A percentile compares a stretch with the other conserved stretches of the same genome.
These are phyloP conservation scores for Cytospora schulzeri DNA, from an alignment of 2,329 filamentous ascomycete species.

Conservation along the genomic window DNA sequence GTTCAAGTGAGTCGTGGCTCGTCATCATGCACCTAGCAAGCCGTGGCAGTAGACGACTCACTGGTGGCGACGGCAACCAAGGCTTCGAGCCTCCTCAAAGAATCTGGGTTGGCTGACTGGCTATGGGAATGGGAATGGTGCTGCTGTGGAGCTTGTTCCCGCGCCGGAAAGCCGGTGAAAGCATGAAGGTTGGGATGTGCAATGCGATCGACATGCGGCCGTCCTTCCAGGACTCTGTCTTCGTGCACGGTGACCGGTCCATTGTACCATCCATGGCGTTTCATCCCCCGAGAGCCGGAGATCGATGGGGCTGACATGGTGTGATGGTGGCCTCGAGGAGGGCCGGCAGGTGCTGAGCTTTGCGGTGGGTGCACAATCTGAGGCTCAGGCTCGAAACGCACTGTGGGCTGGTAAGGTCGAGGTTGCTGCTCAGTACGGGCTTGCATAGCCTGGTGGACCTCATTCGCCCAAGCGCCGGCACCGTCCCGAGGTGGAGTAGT, in stretches of 20 bases:
- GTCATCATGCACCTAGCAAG: constrained; percentile 25
- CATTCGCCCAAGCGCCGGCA: constrained; percentile 58
- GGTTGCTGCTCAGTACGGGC: constrained; percentile 53
- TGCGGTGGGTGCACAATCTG: constrained; percentile 36
- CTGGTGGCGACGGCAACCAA: constrained; percentile 67
- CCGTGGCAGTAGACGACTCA: constrained; percentile 43
- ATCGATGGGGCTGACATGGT: constrained; percentile 62
- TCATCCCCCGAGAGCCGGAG: constrained; percentile 59
- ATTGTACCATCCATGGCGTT: constrained; percentile 75
- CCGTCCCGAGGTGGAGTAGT: constrained; percentile 50
- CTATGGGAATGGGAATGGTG: constrained; percentile 35
- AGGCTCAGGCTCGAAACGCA: constrained; percentile 57
- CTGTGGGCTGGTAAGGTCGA: constrained; percentile 48
- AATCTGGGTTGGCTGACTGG: constrained; percentile 41
- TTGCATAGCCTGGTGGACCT: constrained; percentile 57
- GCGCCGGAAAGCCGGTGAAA: constrained; percentile 53
- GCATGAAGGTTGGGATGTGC: constrained; percentile 58
- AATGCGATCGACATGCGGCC: constrained; percentile 55
- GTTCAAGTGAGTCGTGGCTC: neutral
- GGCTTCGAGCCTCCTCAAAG: constrained; percentile 61
- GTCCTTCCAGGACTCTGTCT: constrained; percentile 42
- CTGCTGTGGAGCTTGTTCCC: constrained; percentile 37
- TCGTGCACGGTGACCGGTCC: constrained; percentile 46
- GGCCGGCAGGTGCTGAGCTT: constrained; percentile 17
- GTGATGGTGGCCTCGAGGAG: constrained; percentile 50